Base-by-base conservation (phyloP, 2,329 filamentous ascomycete species). In the Fusarium concolor region DNA sequence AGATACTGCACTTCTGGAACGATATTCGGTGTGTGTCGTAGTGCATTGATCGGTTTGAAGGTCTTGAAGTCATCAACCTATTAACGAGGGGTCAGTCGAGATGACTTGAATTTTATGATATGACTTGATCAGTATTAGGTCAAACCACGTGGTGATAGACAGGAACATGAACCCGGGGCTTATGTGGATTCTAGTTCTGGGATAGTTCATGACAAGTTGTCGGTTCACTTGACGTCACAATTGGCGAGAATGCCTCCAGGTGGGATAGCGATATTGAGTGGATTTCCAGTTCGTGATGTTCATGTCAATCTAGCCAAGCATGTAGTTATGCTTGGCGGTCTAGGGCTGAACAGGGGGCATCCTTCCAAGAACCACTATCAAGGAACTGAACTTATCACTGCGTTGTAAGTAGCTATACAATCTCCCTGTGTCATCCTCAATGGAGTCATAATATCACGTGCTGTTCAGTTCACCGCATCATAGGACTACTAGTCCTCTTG, bases 71-170 rank as follows among this genome's bases (percentile, higher is more conserved):
- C 45, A 42, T 37, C 5, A 11, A 37, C 22, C 28, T 38, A 42
- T 12, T 15, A 20, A 22, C 29, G 11, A 22, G 7, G 11, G 10
- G 18, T 29, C 14, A 9, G 54, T 24, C 43, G n/a, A 37, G 41
- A 33, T 35, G 10, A 20, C 17, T 38, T 15, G 35, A 18, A 51
- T 24, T 38, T 24, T 20, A 9, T 12, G 17, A 31, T 14, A 10
- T 22, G 20, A 62, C 37, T 18, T 47, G 20, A 22, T 44, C 14
- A 33, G 12, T 9, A 24, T 20, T 24, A 26, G 28, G 10, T 29
- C 20, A 42, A 33, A 15, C 42, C 37, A 62, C 42, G 49, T 47
- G 42, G 49, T 26, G 35, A 56, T 47, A 37, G 26, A 33, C 59
- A 46, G 41, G 41, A 17, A 62, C 47, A 22, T 20, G 47, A 37